A percentile compares a stretch with the other conserved stretches of the same genome.
Evolutionary conservation across 805 yeast genomes (phyloP).

Genomic region (Myxozyma sirexii): DNA sequence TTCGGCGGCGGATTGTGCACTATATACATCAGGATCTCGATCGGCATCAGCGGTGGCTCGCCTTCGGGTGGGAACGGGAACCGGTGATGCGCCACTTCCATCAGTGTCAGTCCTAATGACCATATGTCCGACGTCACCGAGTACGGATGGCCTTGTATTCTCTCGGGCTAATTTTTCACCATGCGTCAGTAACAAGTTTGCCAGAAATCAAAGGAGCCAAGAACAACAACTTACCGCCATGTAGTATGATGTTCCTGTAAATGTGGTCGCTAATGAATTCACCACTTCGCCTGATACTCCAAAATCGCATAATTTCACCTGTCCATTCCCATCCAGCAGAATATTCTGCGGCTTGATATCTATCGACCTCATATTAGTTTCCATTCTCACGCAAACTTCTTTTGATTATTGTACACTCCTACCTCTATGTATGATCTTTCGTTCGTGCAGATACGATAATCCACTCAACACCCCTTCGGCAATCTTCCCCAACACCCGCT

Average conservation of each 20-base stretch:
- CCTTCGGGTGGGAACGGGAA: slow-evolving; percentile 73
- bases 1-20: slow-evolving; percentile 77
- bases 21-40: slow-evolving; percentile 79
- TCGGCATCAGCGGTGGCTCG: slow-evolving; percentile 70
- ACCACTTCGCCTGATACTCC: slow-evolving; percentile 91
- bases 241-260: slow-evolving; percentile 95
- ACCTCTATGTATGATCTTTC: slow-evolving; percentile 85
- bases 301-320: slow-evolving; percentile 92
- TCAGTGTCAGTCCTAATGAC: slow-evolving; percentile 88
- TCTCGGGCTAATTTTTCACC: slow-evolving; percentile 68
- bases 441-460: slow-evolving; percentile 81
- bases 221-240: slow-evolving; percentile 61
- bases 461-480: slow-evolving; percentile 87
- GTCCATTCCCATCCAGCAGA: slow-evolving; percentile 70
- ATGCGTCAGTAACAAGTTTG: background rate
- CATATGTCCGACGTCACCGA: slow-evolving; percentile 95
- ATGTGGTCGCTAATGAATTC: slow-evolving; percentile 91
- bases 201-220: background rate
- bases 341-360: slow-evolving; percentile 94
- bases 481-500: slow-evolving; percentile 86
- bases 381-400: background rate
- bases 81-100: slow-evolving; percentile 91
- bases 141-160: slow-evolving; percentile 93
- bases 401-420: background rate
- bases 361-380: background rate